Evolutionary conservation across 305 asterid genomes (phyloP).

Genomic region (Plantago coronopus): DNA sequence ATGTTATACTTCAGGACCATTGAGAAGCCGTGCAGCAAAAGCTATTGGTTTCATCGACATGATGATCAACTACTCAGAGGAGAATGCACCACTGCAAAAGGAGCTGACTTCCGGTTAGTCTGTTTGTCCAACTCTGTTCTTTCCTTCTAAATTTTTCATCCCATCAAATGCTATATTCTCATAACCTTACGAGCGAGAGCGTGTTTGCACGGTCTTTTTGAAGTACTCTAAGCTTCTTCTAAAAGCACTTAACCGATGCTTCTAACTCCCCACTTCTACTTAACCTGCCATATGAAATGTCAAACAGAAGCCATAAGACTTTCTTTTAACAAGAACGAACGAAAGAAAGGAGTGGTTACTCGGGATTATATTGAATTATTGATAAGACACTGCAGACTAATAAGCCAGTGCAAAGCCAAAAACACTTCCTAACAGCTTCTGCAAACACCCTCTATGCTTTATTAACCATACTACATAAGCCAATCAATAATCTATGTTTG

Average conservation of each 20-base stretch:
- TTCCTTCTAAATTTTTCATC: neutral
- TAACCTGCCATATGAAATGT: too few species aligned
- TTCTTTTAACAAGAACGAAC: too few species aligned
- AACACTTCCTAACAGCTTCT: neutral
- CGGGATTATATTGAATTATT: too few species aligned
- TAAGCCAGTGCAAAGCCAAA: neutral
- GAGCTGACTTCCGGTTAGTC: constrained; percentile 48
- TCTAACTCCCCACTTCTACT: too few species aligned
- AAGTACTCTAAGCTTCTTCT: neutral
- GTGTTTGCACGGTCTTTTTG: neutral
- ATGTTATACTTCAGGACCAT: constrained; percentile 48
- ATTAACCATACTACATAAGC: neutral
- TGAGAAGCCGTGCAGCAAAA: constrained; percentile 89
- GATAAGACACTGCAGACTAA: neutral
- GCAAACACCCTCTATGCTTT: neutral
- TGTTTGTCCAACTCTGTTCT: neutral
- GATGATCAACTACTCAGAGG: constrained; percentile 83
- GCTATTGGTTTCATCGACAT: constrained; percentile 90
- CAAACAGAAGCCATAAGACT: neutral
- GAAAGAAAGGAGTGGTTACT: too few species aligned
- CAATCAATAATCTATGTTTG: neutral
- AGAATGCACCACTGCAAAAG: constrained; percentile 78
- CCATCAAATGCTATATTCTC: neutral
- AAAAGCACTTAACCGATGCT: too few species aligned
- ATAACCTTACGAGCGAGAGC: neutral